phyloP scores from a whole-genome alignment of 164 flowering plant species.

The Magnolia kwangsiensis region DNA sequence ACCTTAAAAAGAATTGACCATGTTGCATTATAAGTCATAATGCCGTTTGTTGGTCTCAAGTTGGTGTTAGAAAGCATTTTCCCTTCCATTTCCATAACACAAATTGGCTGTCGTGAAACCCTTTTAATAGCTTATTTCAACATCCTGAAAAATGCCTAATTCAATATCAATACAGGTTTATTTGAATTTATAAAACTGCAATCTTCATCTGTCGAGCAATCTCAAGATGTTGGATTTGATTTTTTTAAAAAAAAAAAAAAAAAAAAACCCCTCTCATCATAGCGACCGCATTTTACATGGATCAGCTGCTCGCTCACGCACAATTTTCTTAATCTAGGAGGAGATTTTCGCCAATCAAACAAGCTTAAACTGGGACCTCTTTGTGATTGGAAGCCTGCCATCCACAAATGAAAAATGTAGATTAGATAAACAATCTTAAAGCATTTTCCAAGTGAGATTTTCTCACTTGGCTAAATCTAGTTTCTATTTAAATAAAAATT shows the following conservation, averaged over 20 bases:
- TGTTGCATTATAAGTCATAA: too few species aligned
- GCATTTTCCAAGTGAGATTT: neutral
- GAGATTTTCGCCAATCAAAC: neutral
- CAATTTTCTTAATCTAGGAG: neutral
- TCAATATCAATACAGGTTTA: neutral
- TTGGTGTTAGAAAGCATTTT: too few species aligned
- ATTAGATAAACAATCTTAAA: neutral
- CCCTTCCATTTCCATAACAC: too few species aligned
- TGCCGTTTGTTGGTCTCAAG: too few species aligned
- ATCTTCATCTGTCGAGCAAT: neutral
- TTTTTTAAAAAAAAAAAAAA: too few species aligned
- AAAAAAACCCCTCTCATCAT: neutral
- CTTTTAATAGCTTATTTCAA: neutral
- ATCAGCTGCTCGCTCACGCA: neutral
- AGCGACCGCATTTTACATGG: neutral
- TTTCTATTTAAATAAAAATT: too few species aligned
- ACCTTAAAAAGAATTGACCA: too few species aligned
- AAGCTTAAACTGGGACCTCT: neutral
- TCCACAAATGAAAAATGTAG: neutral
- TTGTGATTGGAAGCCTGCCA: conserved; percentile 1
- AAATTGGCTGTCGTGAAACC: too few species aligned
- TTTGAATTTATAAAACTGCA: neutral
- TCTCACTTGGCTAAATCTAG: too few species aligned
- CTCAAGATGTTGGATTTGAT: neutral
- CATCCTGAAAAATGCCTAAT: neutral